Conservation (phyloP, 106 monocot genomes). For the Dendrobium chrysotoxum region DNA sequence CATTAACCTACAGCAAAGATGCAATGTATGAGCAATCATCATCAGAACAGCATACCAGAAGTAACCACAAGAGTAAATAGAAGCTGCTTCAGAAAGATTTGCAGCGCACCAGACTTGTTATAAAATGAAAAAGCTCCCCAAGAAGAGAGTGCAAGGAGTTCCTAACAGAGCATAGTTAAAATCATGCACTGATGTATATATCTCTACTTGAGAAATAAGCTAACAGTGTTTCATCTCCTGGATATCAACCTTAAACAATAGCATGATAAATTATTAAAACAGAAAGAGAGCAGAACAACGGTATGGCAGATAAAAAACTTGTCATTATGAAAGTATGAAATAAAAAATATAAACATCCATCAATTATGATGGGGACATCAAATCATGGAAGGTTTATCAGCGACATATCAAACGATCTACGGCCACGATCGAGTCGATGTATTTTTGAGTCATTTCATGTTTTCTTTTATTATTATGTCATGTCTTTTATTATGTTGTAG, state of each 20-base stretch:
- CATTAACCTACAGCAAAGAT: slow-evolving; percentile 41
- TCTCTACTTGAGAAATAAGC: background rate
- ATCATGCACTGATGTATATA: background rate
- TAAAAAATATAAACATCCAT: background rate
- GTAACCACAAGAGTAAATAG: background rate
- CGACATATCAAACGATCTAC: no score
- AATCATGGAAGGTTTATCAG: no score
- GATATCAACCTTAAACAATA: background rate
- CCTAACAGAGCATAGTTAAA: background rate
- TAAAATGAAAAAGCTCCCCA: background rate
- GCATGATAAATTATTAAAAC: background rate
- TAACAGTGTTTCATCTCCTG: background rate
- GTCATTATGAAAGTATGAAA: background rate
- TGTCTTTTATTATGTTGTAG: no score
- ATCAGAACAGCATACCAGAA: background rate
- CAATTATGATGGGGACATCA: no score
- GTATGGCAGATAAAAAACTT: background rate
- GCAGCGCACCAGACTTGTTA: background rate
- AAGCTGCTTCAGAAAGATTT: background rate
- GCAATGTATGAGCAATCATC: background rate
- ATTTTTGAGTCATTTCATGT: no score
- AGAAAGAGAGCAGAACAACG: background rate
- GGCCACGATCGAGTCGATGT: no score
- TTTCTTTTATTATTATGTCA: no score
- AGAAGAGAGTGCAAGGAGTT: background rate